Conservation (phyloP, 2,329 filamentous ascomycete genomes). For the Thermothelomyces thermophilus region DNA sequence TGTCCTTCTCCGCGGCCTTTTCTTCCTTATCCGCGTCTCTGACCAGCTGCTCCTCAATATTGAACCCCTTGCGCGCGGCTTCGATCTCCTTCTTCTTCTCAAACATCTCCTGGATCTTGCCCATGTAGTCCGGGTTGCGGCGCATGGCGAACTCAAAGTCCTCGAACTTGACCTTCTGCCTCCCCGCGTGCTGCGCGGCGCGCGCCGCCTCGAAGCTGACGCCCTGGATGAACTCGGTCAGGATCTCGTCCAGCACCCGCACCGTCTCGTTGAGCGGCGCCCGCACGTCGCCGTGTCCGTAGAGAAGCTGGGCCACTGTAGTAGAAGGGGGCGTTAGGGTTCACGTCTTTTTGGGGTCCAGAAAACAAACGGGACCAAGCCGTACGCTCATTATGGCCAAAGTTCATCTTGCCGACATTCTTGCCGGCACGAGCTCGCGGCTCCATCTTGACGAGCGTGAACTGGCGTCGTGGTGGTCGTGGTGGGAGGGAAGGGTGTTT, state of each 20-base stretch:
- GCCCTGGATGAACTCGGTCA: constrained; percentile 94
- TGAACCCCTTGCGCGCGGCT: constrained; percentile 68
- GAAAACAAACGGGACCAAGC: too few relatives aligned
- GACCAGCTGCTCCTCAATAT: constrained; percentile 57
- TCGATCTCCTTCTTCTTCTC: constrained; percentile 85
- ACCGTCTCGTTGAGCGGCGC: constrained; percentile 78
- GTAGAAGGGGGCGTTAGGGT: constrained; percentile 8
- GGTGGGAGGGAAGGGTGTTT: background rate
- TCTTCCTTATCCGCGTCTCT: constrained; percentile 39
- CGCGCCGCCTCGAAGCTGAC: constrained; percentile 85
- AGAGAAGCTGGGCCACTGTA: constrained; percentile 66
- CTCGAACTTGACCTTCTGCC: constrained; percentile 96
- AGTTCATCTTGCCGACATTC: constrained; percentile 79
- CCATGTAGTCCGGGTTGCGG: constrained; percentile 76
- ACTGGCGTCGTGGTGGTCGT: background rate
- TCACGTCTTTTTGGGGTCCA: too few relatives aligned
- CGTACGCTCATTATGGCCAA: constrained; percentile 64
- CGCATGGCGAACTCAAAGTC: constrained; percentile 95
- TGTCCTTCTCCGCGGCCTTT: constrained; percentile 32
- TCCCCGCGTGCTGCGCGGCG: constrained; percentile 75
- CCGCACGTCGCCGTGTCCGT: constrained; percentile 71
- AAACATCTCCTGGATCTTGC: constrained; percentile 82
- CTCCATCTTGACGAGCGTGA: constrained; percentile 51
- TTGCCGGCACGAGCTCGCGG: constrained; percentile 70
- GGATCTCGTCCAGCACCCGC: constrained; percentile 84